A percentile compares a stretch with the other conserved stretches of the same genome.
Evolutionary conservation across 2,329 filamentous ascomycete species (phyloP).

Genomic region (Gyromitra esculenta): DNA sequence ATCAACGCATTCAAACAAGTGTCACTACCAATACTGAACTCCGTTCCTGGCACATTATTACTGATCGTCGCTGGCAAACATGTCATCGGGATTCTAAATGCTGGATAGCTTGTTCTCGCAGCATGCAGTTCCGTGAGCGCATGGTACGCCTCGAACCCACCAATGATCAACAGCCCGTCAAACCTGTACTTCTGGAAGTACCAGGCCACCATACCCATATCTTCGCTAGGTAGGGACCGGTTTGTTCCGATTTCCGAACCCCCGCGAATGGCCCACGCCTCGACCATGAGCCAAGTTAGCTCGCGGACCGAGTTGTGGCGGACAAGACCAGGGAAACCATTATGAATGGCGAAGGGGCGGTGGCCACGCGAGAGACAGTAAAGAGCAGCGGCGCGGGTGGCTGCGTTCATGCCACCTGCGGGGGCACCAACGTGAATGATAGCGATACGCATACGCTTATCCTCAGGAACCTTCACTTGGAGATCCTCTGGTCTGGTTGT

Average conservation of each 20-base stretch:
- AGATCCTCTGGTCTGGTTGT: conserved; percentile 85
- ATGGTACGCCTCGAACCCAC: conserved; percentile 96
- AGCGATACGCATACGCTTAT: conserved; percentile 89
- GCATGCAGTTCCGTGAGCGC: conserved; percentile 86
- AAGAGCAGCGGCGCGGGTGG: conserved; percentile 65
- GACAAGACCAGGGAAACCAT: conserved; percentile 93
- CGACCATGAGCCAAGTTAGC: conserved; percentile 92
- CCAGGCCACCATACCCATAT: conserved; percentile 81
- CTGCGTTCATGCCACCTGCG: conserved; percentile 97
- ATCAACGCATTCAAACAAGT: conserved; percentile 96
- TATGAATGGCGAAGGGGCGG: conserved; percentile 90
- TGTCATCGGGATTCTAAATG: conserved; percentile 90
- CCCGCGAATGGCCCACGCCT: conserved; percentile 94
- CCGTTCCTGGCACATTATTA: conserved; percentile 97
- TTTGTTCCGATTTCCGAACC: conserved; percentile 99
- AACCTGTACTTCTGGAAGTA: conserved; percentile 88
- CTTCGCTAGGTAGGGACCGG: conserved; percentile 87
- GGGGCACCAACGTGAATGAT: conserved; percentile 98
- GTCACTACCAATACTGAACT: conserved; percentile 95
- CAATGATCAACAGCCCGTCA: conserved; percentile 89
- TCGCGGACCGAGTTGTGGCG: conserved; percentile 90
- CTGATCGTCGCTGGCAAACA: conserved; percentile 96
- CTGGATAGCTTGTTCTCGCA: conserved; percentile 79
- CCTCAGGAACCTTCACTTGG: conserved; percentile 71
- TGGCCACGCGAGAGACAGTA: conserved; percentile 69